A percentile compares a stretch with the other conserved stretches of the same genome.
Evolutionary conservation across 441 rosid species (phyloP).

Genomic region (Pelargonium cotyledonis): DNA sequence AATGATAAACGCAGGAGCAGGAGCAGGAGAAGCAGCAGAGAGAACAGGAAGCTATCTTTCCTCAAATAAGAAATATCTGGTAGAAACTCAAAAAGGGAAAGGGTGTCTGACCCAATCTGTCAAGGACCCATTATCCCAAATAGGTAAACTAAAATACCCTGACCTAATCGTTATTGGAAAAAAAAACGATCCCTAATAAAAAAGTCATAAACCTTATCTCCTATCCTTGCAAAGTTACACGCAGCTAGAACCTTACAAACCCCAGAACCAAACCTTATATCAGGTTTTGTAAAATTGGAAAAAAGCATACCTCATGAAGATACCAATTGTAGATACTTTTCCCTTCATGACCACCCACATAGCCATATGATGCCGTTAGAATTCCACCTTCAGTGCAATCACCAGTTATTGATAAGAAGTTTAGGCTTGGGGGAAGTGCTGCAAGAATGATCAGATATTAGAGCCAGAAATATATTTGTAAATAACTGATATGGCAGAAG

Average conservation of each 20-base stretch:
- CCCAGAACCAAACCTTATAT: constrained; percentile 3
- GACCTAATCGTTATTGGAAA: background rate
- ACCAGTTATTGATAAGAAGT: constrained; percentile 92
- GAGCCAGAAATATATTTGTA: background rate
- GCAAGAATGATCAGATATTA: constrained; percentile 24
- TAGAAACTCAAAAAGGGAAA: constrained; percentile 3
- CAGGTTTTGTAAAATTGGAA: constrained; percentile 8
- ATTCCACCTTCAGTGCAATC: constrained; percentile 75
- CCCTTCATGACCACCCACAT: constrained; percentile 96
- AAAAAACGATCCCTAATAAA: too few relatives aligned
- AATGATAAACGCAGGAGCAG: background rate
- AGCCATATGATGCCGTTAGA: constrained; percentile 95
- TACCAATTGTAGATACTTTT: constrained; percentile 84
- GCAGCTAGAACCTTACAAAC: background rate
- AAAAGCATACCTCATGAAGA: constrained; percentile 74
- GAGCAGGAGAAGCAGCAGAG: background rate
- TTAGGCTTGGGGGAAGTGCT: constrained; percentile 97
- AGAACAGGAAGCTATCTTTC: background rate
- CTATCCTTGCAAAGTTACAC: background rate
- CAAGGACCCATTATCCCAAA: background rate
- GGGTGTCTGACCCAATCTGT: background rate
- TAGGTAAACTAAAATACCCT: background rate
- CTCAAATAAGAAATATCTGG: constrained; percentile 6
- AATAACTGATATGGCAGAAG: constrained; percentile 3
- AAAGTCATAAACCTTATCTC: background rate